Conservation (phyloP, 2,329 filamentous ascomycete species). For the Piedraia hortae region DNA sequence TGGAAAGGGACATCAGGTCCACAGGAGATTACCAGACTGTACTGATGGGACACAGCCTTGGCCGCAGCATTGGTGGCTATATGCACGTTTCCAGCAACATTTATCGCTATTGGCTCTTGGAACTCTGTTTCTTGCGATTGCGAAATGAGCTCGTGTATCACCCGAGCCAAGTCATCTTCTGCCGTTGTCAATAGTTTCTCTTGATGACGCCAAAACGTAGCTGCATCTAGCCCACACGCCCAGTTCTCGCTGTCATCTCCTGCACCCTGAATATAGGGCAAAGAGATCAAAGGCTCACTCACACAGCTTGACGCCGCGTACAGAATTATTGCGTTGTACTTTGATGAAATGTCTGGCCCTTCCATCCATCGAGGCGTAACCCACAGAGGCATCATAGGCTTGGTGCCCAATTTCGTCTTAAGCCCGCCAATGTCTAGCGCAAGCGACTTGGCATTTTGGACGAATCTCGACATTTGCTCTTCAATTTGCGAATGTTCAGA, state of each 20-base stretch:
- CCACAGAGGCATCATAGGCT: constrained; percentile 57
- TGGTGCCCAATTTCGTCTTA: constrained; percentile 26
- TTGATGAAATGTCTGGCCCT: constrained; percentile 7
- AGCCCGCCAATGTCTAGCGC: constrained; percentile 30
- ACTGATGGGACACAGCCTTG: no score
- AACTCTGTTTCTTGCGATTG: constrained; percentile 15
- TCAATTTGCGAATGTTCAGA: constrained; percentile 64
- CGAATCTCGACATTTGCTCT: constrained; percentile 28
- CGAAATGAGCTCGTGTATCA: constrained; percentile 18
- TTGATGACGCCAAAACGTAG: constrained; percentile 50
- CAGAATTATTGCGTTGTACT: constrained; percentile 48
- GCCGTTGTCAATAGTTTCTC: constrained; percentile 30
- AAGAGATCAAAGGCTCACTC: constrained; percentile 34
- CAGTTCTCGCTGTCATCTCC: constrained; percentile 89
- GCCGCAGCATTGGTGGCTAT: no score
- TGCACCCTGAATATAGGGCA: constrained; percentile 74
- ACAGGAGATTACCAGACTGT: constrained; percentile 19
- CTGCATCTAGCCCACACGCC: constrained; percentile 53
- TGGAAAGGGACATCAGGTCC: no score
- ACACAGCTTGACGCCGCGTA: constrained; percentile 61
- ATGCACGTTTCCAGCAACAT: background rate
- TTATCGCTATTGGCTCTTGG: constrained; percentile 5
- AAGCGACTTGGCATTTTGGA: constrained; percentile 27
- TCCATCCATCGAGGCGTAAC: constrained; percentile 35
- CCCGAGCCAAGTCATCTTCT: constrained; percentile 33